Evolutionary conservation across 2,329 filamentous ascomycete species (phyloP), one percentile per base, ranked within the genome.

Genomic region (Fusarium nelsonii): DNA sequence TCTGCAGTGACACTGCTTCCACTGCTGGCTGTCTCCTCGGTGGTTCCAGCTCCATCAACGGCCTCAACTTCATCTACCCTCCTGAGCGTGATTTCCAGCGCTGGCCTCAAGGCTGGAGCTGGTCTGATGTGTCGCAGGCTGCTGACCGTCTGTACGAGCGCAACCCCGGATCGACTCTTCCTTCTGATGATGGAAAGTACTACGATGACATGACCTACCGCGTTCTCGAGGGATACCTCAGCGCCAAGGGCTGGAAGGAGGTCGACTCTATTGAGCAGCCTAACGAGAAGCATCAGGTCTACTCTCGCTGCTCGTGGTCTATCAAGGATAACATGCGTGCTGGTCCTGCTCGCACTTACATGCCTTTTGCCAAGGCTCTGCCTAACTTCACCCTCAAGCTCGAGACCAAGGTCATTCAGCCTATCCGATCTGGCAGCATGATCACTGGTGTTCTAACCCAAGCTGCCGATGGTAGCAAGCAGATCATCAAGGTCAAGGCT

Each of bases 281-380:
- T 0, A 82, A 85, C 53, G 76, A 85, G 76, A 93, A 93, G 84
- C 88, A 92, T 78, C 82, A 83, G 59, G 88, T 87, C 2, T 92
- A 86, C 77, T 84, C 87, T 32, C 86, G 90, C 72, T 87, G 89
- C 6, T 84, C 89, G 4, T 92, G 88, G 81, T 92, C 92, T 84
- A 91, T 88, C 75, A 82, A 83, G 26, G 81, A 89, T 53, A 89
- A 89, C 57, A 86, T 91, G 78, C 83, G 91, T 65, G 88, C 88
- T 45, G 91, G 91, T 2, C 91, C 91, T 36, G 82, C 92, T 76
- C 88, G 88, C 6, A 92, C 91, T 0, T 93, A 93, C 75, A 85
- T 93, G 8, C 87, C 90, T 4, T 84, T 84, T 12, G 89, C 89
- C 4, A 81, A 83, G 58, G 79, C 81, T 28, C 83, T 88, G 55